Base-by-base conservation (phyloP, 2,329 filamentous ascomycete species). In the Fusarium oligoseptatum region DNA sequence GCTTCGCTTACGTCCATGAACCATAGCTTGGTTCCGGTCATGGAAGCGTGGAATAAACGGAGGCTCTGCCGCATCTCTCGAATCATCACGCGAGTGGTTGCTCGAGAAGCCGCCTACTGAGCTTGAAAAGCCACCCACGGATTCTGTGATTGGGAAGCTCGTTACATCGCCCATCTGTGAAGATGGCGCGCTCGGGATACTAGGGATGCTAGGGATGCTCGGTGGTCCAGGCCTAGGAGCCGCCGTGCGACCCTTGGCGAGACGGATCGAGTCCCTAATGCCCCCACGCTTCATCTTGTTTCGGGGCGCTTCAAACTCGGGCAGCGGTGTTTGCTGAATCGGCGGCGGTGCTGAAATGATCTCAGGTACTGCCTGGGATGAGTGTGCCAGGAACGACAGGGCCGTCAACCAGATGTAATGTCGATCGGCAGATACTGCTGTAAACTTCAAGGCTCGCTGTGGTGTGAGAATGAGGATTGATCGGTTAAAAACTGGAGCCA, bases 401-500 rank as follows among this genome's bases (percentile, higher is more conserved):
- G 97, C 95, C 22, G 95, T 98, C 67, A 99, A 86, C 97, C 97
- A 99, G 58, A 98, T 86, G 79, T 97, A 97, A 82, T 99, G 97
- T 17, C 97, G 92, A 75, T 98, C 97, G 37, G 92, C 87, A 24
- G 91, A 93, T 17, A 89, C 87, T 0, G 97, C 94, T 0, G 97
- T 99, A 82, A 99, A 98, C 81, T 99, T 99, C 67, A 99, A 88
- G 1, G 97, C 97, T 77, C 97, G 91, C 78, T 97, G 93, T 1
- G 97, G 96, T 6, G 97, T 99, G 60, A 99, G 84, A 75, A 99
- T 98, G 57, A 99, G 85, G 77, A 99, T 98, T 0, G 97, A 98
- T 62, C 97, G 92, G 83, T 97, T 95, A 85, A 98, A 98, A 11
- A 95, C 85, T 24, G 86, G 82, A 8, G 88, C 84, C 39, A 82